Evolutionary conservation across 345 rosid genomes (phyloP).

Genomic region (Orychophragmus violaceus): DNA sequence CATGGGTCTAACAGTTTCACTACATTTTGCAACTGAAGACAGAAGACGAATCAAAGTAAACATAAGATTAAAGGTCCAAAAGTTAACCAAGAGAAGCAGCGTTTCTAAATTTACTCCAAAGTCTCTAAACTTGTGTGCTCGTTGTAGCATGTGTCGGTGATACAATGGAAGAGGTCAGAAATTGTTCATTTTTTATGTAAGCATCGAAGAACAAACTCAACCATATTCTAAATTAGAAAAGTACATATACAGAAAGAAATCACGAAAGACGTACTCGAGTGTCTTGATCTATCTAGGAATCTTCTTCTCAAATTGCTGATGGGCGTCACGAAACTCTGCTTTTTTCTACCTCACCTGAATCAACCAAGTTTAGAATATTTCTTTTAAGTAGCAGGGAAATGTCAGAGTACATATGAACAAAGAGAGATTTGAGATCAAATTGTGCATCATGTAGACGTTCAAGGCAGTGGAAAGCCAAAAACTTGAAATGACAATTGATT

Average conservation of each 20-base stretch:
- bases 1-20: slow-evolving; percentile 84
- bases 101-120: not conserved
- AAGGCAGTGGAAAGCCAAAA: no score
- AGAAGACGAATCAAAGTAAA: no score
- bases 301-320: slow-evolving; percentile 85
- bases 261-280: slow-evolving; percentile 56
- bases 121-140: slow-evolving; percentile 56
- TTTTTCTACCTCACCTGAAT: slow-evolving; percentile 80
- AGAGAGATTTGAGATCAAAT: no score
- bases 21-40: slow-evolving; percentile 77
- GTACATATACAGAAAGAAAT: not conserved
- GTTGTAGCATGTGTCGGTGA: slow-evolving; percentile 55
- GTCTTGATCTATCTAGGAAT: slow-evolving; percentile 80
- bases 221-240: slow-evolving; percentile 43
- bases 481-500: no score
- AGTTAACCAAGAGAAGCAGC: not conserved
- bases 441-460: no score
- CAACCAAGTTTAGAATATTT: not conserved
- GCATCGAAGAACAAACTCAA: slow-evolving; percentile 42
- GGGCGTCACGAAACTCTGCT: no score
- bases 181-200: slow-evolving; percentile 14
- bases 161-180: slow-evolving; percentile 89
- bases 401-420: no score
- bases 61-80: not conserved
- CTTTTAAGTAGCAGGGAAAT: no score